phyloP scores from a whole-genome alignment of 768 basidiomycete species.

The Udeniomyces megalosporus region DNA sequence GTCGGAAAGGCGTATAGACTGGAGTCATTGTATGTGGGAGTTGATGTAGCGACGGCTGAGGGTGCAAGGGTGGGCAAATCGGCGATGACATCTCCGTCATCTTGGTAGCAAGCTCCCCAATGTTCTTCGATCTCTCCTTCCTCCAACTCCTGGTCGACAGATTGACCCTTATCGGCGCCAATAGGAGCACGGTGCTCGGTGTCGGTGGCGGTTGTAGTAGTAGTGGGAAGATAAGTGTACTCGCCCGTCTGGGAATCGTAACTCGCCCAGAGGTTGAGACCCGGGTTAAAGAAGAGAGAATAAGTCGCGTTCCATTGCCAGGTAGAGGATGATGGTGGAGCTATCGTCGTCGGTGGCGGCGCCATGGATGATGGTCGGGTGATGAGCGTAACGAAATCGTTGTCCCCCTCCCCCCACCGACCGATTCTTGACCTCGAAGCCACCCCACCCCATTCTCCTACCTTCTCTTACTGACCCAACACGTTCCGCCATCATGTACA shows the following conservation, averaged over 20 bases:
- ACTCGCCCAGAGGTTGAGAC: conserved; percentile 7
- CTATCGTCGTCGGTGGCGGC: not conserved
- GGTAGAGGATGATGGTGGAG: not conserved
- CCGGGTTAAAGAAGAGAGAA: conserved; percentile 6
- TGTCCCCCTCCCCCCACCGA: not conserved
- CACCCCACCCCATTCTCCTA: too few relatives aligned
- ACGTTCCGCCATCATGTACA: too few relatives aligned
- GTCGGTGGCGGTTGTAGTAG: not conserved
- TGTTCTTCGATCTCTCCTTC: conserved; percentile 4
- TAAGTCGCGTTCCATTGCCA: conserved; percentile 6
- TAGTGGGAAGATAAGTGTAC: conserved; percentile 7
- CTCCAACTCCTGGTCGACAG: not conserved
- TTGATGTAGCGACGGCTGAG: not conserved
- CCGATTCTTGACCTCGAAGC: too few relatives aligned
- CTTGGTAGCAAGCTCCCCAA: too few relatives aligned
- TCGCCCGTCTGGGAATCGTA: conserved; percentile 8
- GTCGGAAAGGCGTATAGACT: conserved; percentile 11
- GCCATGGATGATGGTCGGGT: not conserved
- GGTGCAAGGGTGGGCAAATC: too few relatives aligned
- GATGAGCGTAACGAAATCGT: too few relatives aligned
- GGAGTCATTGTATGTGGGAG: conserved; percentile 1
- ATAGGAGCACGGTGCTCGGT: not conserved
- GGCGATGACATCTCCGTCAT: too few relatives aligned
- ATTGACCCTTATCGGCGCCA: not conserved
- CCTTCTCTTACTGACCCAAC: too few relatives aligned